phyloP scores from a whole-genome alignment of 176 grass and related monocot genomes.

The Aegilops speltoides region DNA sequence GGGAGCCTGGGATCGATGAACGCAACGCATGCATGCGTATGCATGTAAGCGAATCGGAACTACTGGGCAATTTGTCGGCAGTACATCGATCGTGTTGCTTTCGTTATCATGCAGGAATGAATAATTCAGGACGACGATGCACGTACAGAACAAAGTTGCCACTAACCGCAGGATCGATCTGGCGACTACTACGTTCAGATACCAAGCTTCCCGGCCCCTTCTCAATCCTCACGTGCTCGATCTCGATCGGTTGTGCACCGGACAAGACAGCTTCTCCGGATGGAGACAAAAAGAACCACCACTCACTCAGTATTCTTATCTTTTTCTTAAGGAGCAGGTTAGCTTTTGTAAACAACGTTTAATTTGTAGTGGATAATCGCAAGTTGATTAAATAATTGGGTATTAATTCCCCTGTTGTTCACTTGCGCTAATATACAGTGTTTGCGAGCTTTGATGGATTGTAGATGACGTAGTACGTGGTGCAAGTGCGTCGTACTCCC shows the following conservation, averaged over 20 bases:
- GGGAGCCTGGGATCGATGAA: no score
- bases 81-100: neutral
- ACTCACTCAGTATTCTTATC: neutral
- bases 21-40: neutral
- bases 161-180: constrained; percentile 3
- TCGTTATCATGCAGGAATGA: constrained; percentile 1
- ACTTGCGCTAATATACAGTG: no score
- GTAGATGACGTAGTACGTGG: no score
- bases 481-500: no score
- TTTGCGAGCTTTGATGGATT: no score
- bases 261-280: neutral
- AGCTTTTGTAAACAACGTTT: neutral
- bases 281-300: constrained; percentile 26
- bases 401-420: no score
- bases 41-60: neutral
- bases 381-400: neutral
- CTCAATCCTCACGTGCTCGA: constrained; percentile 30
- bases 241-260: neutral
- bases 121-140: neutral
- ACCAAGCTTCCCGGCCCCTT: constrained; percentile 17
- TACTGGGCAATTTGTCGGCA: no score
- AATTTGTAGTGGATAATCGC: neutral
- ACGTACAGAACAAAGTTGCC: neutral
- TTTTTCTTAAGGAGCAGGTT: constrained; percentile 12
- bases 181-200: neutral